Percentiles rank a stretch among this genome's conserved stretches.
phyloP scores from a whole-genome alignment of 495 filamentous ascomycete species.

The Amphirosellinia nigrospora region DNA sequence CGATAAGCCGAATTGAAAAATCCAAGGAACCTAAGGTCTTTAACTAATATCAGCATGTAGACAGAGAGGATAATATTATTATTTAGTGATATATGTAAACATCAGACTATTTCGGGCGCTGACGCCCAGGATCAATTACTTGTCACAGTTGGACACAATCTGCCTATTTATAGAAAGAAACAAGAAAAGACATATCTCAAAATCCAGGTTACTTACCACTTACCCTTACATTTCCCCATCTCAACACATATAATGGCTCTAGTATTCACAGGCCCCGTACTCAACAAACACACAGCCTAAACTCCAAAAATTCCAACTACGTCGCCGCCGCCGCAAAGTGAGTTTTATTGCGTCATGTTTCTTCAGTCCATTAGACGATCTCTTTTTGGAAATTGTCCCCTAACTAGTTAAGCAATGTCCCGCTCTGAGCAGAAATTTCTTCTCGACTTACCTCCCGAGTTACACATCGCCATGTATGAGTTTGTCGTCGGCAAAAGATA shows the following conservation, averaged over 20 bases:
- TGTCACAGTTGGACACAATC: neutral
- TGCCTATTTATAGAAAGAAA: neutral
- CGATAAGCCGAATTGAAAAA: neutral
- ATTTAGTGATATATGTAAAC: neutral
- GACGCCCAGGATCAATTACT: neutral
- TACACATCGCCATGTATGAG: conserved; percentile 1
- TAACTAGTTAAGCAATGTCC: no score
- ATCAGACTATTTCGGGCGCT: neutral
- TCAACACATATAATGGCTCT: neutral
- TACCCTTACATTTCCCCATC: neutral
- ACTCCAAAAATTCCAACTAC: neutral
- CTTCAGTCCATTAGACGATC: no score
- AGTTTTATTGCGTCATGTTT: neutral
- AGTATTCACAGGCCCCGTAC: neutral
- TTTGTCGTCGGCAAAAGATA: neutral
- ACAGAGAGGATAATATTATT: neutral
- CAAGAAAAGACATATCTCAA: neutral
- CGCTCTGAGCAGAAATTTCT: neutral
- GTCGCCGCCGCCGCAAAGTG: neutral
- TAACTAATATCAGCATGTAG: neutral
- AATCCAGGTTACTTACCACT: no score
- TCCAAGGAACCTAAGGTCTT: neutral
- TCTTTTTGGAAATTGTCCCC: no score
- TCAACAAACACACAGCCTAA: neutral
- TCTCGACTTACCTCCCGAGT: conserved; percentile 1